Evolutionary conservation across 352 stramenopile genomes (phyloP).

Genomic region (Pythium rishiriense): DNA sequence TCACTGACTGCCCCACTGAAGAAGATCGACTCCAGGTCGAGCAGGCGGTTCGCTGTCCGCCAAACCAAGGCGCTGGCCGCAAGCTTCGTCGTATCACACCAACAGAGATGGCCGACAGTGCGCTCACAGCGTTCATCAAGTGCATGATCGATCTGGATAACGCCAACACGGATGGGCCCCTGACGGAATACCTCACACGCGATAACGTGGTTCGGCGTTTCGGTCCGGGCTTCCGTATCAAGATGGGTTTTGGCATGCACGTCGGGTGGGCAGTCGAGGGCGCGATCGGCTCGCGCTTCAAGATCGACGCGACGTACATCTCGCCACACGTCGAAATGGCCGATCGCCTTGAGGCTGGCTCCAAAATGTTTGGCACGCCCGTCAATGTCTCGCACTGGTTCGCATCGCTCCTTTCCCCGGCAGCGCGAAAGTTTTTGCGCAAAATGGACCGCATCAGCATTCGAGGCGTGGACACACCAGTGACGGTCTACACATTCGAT

Average conservation of each 20-base stretch:
- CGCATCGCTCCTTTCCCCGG: conserved; percentile 62
- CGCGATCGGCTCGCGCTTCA: conserved; percentile 94
- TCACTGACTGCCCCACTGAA: conserved; percentile 76
- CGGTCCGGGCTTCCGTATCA: conserved; percentile 73
- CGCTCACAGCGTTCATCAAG: conserved; percentile 95
- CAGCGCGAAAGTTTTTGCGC: conserved; percentile 69
- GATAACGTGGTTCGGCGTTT: conserved; percentile 85
- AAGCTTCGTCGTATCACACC: conserved; percentile 74
- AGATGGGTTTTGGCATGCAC: conserved; percentile 96
- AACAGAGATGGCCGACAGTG: conserved; percentile 92
- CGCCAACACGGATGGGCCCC: conserved; percentile 68
- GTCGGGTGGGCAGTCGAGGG: conserved; percentile 96
- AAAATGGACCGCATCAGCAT: conserved; percentile 89
- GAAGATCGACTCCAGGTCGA: conserved; percentile 75
- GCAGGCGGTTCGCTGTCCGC: conserved; percentile 65
- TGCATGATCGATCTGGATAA: conserved; percentile 90
- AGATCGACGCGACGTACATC: conserved; percentile 98
- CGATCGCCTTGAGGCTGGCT: conserved; percentile 93
- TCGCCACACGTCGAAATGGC: conserved; percentile 94
- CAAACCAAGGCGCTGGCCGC: conserved; percentile 59
- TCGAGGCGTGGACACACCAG: conserved; percentile 71
- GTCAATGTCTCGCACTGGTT: conserved; percentile 89
- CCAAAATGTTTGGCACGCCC: conserved; percentile 90
- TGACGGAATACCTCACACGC: conserved; percentile 72
- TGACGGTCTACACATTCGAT: conserved; percentile 89